Evolutionary conservation across 2,329 filamentous ascomycete species (phyloP), one percentile per base, ranked within the genome.

Genomic region (Ophiostoma triangulosporum): DNA sequence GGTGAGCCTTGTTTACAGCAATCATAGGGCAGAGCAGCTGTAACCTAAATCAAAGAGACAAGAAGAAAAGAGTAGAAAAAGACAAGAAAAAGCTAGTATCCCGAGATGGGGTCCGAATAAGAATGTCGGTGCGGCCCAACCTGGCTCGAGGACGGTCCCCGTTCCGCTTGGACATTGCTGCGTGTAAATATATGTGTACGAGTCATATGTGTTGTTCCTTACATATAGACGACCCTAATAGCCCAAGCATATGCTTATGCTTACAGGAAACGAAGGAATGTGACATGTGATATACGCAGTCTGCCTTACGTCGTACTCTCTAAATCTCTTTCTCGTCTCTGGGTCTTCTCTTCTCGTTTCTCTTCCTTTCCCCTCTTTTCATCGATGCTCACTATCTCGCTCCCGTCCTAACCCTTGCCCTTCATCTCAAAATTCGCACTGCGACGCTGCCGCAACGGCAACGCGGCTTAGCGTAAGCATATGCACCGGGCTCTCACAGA

Each of bases 111-210:
- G 38, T 43, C 48, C 33, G 40, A 52, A 50, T 32, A 35, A n/a
- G 38, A 57, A 43, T 48, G 55, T 55, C 50, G 54, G 53, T 55
- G 56, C 56, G 54, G 54, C 56, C 56, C 50, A 59, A 59, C 53
- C 48, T 57, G 56, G 20, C 20, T 31, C 20, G 17, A 9, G 22
- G 38, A 15, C 38, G 22, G 50, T 29, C 29, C 20, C 33, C n/a
- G 33, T 14, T 43, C 7, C 15, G n/a, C 15, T n/a, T 46, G 43
- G 20, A 14, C 20, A 8, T 9, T 26, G 17, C 9, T 9, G 38
- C 9, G 35, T 20, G n/a, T n/a, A n/a, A n/a, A n/a, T n/a, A n/a
- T n/a, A n/a, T n/a, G n/a, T n/a, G n/a, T n/a, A n/a, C n/a, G n/a
- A n/a, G n/a, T n/a, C n/a, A n/a, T n/a, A n/a, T n/a, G n/a, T n/a